Evolutionary conservation across 345 rosid species (phyloP).

Genomic region (Syzygium aromaticum): DNA sequence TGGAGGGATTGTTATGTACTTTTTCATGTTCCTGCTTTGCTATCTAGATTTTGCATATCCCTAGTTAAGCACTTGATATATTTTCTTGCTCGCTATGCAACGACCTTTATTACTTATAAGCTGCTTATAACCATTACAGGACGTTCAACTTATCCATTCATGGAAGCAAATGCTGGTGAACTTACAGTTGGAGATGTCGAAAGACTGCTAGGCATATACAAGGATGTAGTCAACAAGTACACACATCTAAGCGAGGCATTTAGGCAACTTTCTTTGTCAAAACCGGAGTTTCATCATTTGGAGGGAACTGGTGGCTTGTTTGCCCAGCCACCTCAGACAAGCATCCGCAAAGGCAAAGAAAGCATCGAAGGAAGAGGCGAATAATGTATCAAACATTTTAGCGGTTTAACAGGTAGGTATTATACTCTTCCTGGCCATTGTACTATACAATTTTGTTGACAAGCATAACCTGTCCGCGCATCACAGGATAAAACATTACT

Average conservation of each 20-base stretch:
- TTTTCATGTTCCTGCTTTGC: background rate
- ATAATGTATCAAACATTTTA: background rate
- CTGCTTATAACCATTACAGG: constrained; percentile 8
- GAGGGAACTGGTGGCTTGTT: background rate
- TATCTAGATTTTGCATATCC: background rate
- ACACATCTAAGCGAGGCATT: constrained; percentile 21
- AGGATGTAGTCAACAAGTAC: constrained; percentile 44
- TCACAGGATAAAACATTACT: background rate
- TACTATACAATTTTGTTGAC: background rate
- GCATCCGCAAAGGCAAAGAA: background rate
- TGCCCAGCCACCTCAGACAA: background rate
- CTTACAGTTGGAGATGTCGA: constrained; percentile 39
- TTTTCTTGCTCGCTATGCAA: background rate
- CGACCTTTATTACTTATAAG: background rate
- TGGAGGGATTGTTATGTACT: background rate
- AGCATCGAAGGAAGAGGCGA: background rate
- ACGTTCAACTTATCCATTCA: constrained; percentile 29
- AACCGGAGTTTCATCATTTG: background rate
- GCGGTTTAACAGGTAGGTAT: background rate
- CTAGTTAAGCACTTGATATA: background rate
- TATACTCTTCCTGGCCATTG: background rate
- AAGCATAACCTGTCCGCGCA: background rate
- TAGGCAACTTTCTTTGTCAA: constrained; percentile 14
- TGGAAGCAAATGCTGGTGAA: constrained; percentile 42
- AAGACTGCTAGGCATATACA: constrained; percentile 38